These are phyloP conservation scores for Salix koriyanagi DNA, from an alignment of 345 rosid genomes.

Conservation along the genomic window DNA sequence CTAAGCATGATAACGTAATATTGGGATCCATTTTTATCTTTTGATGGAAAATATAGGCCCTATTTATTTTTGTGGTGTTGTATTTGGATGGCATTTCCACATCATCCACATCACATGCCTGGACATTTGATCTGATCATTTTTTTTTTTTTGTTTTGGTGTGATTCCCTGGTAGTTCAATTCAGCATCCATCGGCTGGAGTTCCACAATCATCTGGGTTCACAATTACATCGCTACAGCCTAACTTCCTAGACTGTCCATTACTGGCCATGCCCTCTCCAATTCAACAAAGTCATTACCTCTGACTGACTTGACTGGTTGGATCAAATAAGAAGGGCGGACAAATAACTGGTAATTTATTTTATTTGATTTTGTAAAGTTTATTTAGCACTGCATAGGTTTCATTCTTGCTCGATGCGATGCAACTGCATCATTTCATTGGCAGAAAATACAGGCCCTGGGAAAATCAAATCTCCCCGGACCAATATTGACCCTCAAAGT, in stretches of 20 bases:
- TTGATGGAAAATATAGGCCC: not conserved
- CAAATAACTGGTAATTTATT: conserved; percentile 31
- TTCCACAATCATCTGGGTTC: conserved; percentile 59
- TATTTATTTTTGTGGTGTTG: no score
- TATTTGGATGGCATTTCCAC: no score
- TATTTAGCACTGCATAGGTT: conserved; percentile 12
- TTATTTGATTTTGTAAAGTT: conserved; percentile 30
- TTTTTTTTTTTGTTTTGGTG: not conserved
- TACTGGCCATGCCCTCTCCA: conserved; percentile 58
- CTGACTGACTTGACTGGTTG: conserved; percentile 20
- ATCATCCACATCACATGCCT: no score
- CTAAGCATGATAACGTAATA: not conserved
- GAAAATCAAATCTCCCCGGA: conserved; percentile 1
- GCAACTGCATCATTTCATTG: conserved; percentile 1
- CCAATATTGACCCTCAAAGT: not conserved
- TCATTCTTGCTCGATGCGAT: conserved; percentile 3
- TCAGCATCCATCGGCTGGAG: conserved; percentile 61
- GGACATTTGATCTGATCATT: not conserved
- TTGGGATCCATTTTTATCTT: not conserved
- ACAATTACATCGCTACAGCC: conserved; percentile 59
- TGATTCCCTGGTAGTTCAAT: conserved; percentile 46
- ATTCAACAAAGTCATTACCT: conserved; percentile 50
- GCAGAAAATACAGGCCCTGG: conserved; percentile 12
- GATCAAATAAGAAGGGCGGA: conserved; percentile 17
- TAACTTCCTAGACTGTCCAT: conserved; percentile 55